Percentiles rank a stretch among this genome's conserved stretches.
phyloP scores from a whole-genome alignment of 2,329 filamentous ascomycete species.

The Pestalotiopsis sp. region DNA sequence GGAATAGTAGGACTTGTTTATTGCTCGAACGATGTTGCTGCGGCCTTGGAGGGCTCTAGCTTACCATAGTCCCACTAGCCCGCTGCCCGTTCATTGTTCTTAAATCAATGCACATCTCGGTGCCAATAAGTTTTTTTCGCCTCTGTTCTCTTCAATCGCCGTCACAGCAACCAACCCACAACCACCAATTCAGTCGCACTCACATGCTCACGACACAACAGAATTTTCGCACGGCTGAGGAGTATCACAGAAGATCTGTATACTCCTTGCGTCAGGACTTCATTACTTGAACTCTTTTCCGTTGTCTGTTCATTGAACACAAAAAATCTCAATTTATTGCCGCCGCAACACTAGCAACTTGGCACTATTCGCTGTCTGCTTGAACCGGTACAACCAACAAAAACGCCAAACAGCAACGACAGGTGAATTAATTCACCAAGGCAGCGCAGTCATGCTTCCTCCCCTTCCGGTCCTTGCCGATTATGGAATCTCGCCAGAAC shows the following conservation, averaged over 20 bases:
- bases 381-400: neutral
- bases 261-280: conserved; percentile 67
- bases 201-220: conserved; percentile 38
- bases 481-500: conserved; percentile 76
- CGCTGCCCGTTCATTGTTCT: neutral
- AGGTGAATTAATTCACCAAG: conserved; percentile 15
- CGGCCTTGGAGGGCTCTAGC: neutral
- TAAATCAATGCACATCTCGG: conserved; percentile 5
- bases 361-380: neutral
- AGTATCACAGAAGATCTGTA: conserved; percentile 63
- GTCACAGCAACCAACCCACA: conserved; percentile 2
- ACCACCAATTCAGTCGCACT: conserved; percentile 14
- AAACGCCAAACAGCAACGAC: conserved; percentile 14
- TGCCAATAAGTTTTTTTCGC: neutral
- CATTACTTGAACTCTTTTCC: conserved; percentile 22
- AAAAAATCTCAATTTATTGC: neutral
- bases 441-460: conserved; percentile 52
- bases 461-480: conserved; percentile 68
- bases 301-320: neutral
- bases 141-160: neutral
- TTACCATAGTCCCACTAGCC: neutral
- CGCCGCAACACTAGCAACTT: neutral
- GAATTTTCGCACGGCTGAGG: conserved; percentile 59
- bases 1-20: neutral
- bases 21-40: neutral